These are phyloP conservation scores for Gastrolobium bilobum DNA, from an alignment of 306 rosid species.

Conservation along the genomic window DNA sequence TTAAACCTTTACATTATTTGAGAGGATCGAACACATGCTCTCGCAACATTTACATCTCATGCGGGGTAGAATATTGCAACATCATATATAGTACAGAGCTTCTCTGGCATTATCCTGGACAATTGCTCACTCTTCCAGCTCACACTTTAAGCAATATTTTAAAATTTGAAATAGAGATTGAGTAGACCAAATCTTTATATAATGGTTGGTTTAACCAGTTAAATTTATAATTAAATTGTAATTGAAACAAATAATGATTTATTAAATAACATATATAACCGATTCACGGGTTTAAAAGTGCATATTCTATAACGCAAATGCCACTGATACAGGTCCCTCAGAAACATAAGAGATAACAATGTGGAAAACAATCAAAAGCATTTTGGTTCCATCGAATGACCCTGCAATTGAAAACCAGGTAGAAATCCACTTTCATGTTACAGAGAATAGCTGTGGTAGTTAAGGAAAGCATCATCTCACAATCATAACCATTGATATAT, in stretches of 20 bases:
- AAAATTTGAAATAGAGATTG: not conserved
- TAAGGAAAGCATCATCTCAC: not conserved
- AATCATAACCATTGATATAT: not conserved
- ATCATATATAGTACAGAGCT: not conserved
- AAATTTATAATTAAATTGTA: too few species aligned
- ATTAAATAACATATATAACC: too few species aligned
- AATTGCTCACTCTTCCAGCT: not conserved
- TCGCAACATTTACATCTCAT: not conserved
- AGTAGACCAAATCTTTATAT: too few species aligned
- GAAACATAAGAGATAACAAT: not conserved
- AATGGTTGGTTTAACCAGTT: too few species aligned
- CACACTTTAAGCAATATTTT: not conserved
- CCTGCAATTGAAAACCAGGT: not conserved
- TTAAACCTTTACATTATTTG: too few species aligned
- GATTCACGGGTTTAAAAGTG: too few species aligned
- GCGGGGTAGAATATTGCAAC: not conserved
- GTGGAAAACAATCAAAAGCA: not conserved
- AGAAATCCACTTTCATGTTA: constrained; percentile 1
- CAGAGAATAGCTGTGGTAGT: not conserved
- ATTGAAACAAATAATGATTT: too few species aligned
- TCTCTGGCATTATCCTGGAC: constrained; percentile 15
- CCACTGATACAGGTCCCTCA: not conserved
- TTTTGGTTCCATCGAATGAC: not conserved
- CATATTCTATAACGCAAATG: not conserved
- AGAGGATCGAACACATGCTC: too few species aligned